Conservation (phyloP, 2,329 filamentous ascomycete genomes). For the Arthrobotrys sphaeroides region DNA sequence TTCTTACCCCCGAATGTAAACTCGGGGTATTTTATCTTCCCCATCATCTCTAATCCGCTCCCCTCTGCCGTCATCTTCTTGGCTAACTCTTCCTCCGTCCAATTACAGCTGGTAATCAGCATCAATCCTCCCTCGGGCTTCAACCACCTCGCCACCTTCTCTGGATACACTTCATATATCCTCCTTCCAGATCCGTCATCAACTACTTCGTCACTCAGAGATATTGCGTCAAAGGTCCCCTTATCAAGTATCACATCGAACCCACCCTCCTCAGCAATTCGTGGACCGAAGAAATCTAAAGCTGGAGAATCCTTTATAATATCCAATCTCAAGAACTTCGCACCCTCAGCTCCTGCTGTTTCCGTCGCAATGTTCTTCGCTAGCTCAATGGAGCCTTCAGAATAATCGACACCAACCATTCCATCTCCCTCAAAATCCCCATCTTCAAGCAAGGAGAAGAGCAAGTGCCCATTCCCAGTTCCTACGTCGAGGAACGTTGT, state of each 20-base stretch:
- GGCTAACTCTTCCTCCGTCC: constrained; percentile 87
- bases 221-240: constrained; percentile 96
- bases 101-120: constrained; percentile 95
- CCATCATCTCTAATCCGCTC: constrained; percentile 66
- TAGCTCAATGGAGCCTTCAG: constrained; percentile 75
- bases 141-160: constrained; percentile 74
- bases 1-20: constrained; percentile 90
- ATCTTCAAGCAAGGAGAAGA: constrained; percentile 79
- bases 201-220: constrained; percentile 70
- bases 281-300: constrained; percentile 44
- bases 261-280: constrained; percentile 62
- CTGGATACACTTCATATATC: constrained; percentile 78
- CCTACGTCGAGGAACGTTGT: constrained; percentile 83
- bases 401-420: constrained; percentile 91
- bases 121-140: constrained; percentile 74
- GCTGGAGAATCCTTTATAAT: constrained; percentile 61
- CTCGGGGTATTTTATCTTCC: constrained; percentile 79
- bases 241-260: constrained; percentile 98
- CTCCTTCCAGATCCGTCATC: constrained; percentile 67
- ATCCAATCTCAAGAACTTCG: constrained; percentile 67
- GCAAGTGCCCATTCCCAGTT: constrained; percentile 89
- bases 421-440: constrained; percentile 65
- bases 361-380: constrained; percentile 71
- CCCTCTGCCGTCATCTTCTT: constrained; percentile 74
- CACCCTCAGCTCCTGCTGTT: constrained; percentile 58